Evolutionary conservation across 2,329 filamentous ascomycete genomes (phyloP).

Genomic region (Madurella mycetomatis): DNA sequence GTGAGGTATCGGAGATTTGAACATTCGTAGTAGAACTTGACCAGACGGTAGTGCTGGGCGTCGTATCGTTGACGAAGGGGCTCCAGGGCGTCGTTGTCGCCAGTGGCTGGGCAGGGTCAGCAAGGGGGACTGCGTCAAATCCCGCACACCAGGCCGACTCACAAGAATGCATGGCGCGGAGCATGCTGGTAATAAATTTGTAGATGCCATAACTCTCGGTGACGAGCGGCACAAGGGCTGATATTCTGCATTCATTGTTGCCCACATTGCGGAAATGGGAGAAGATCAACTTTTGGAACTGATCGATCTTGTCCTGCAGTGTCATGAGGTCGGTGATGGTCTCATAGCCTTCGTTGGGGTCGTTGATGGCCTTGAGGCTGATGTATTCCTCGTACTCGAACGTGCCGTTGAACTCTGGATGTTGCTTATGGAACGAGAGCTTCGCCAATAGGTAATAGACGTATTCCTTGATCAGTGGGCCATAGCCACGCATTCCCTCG

Average conservation of each 20-base stretch:
- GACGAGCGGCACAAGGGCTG: slow-evolving; percentile 85
- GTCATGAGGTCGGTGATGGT: slow-evolving; percentile 96
- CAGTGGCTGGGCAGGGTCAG: slow-evolving; percentile 59
- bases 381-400: slow-evolving; percentile 99
- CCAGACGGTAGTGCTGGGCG: slow-evolving; percentile 91
- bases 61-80: slow-evolving; percentile 86
- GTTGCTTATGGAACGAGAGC: slow-evolving; percentile 91
- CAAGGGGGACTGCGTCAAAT: background rate
- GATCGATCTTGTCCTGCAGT: slow-evolving; percentile 95
- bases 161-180: slow-evolving; percentile 96
- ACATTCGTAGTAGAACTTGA: slow-evolving; percentile 99
- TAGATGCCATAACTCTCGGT: slow-evolving; percentile 99
- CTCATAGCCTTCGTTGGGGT: slow-evolving; percentile 96
- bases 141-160: slow-evolving; percentile 33
- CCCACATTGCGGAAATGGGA: slow-evolving; percentile 87
- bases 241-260: slow-evolving; percentile 96
- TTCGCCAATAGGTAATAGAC: slow-evolving; percentile 94
- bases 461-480: slow-evolving; percentile 90
- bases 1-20: slow-evolving; percentile 96
- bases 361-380: slow-evolving; percentile 94
- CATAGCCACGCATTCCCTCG: slow-evolving; percentile 86
- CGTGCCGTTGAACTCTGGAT: slow-evolving; percentile 96
- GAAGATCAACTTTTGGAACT: slow-evolving; percentile 97
- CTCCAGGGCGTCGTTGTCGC: slow-evolving; percentile 87
- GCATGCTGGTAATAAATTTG: slow-evolving; percentile 99